A percentile compares a stretch with the other conserved stretches of the same genome.
These are phyloP conservation scores for Suhomyces sp. DNA, from an alignment of 805 yeast genomes.

Conservation along the genomic window DNA sequence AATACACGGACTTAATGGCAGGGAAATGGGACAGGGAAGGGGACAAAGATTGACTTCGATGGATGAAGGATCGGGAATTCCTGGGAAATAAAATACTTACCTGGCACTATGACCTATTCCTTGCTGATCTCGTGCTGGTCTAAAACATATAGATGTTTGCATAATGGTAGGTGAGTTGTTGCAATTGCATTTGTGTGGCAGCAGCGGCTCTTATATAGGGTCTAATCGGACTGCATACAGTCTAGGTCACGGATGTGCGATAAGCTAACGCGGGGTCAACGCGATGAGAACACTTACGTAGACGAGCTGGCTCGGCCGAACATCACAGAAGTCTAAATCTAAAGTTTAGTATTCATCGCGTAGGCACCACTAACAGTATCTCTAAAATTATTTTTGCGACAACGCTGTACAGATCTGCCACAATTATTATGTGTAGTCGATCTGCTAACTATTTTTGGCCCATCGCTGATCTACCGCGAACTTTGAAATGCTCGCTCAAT, in stretches of 20 bases:
- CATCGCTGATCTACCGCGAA: not conserved
- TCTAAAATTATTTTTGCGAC: too few species aligned
- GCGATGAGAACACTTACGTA: not conserved
- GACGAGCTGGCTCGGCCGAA: not conserved
- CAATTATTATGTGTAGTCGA: too few species aligned
- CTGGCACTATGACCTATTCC: constrained; percentile 1
- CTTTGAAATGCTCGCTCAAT: not conserved
- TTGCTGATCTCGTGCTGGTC: constrained; percentile 6
- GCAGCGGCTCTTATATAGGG: not conserved
- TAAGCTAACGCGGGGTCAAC: not conserved
- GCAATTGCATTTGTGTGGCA: not conserved
- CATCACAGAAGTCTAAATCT: not conserved
- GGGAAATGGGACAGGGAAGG: not conserved
- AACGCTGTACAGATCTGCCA: too few species aligned
- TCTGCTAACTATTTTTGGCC: not conserved
- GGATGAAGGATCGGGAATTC: not conserved
- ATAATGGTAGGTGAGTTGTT: not conserved
- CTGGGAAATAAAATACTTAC: constrained; percentile 1
- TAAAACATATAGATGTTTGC: constrained; percentile 5
- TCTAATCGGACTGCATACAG: not conserved
- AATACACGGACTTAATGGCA: not conserved
- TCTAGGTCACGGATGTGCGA: not conserved
- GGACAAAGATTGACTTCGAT: not conserved
- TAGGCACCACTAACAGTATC: too few species aligned
- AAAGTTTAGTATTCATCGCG: not conserved